These are phyloP conservation scores for Botryotinia convoluta DNA, from an alignment of 2,329 filamentous ascomycete genomes.

Conservation along the genomic window DNA sequence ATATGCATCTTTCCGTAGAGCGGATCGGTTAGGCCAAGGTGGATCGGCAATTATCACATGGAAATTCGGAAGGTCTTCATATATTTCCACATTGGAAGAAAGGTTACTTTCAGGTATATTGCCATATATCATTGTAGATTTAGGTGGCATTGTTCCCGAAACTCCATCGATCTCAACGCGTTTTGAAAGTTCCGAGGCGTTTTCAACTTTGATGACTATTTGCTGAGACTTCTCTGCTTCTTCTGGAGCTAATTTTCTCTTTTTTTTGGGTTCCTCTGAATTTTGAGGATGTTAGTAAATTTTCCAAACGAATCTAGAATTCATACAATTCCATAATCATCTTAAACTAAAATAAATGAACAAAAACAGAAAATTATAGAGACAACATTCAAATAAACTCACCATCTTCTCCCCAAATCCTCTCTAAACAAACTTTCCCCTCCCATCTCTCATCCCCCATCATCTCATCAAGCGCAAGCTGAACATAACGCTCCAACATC, in stretches of 20 bases:
- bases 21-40: conserved; percentile 79
- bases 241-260: neutral
- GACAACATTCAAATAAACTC: neutral
- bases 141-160: neutral
- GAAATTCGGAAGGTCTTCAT: conserved; percentile 50
- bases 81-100: neutral
- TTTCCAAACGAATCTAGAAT: neutral
- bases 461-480: conserved; percentile 33
- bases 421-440: conserved; percentile 35
- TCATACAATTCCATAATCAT: neutral
- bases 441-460: conserved; percentile 31
- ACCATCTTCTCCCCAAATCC: neutral
- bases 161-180: neutral
- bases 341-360: neutral
- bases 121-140: conserved; percentile 1
- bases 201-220: neutral
- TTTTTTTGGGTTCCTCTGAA: conserved; percentile 1
- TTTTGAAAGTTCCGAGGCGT: neutral
- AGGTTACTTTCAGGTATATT: neutral
- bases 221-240: neutral
- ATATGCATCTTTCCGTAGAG: conserved; percentile 57
- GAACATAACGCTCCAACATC: conserved; percentile 32
- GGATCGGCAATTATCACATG: conserved; percentile 71
- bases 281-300: neutral
- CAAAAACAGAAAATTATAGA: neutral